phyloP scores from a whole-genome alignment of 2,329 filamentous ascomycete genomes.

The Fonsecaea nubica region DNA sequence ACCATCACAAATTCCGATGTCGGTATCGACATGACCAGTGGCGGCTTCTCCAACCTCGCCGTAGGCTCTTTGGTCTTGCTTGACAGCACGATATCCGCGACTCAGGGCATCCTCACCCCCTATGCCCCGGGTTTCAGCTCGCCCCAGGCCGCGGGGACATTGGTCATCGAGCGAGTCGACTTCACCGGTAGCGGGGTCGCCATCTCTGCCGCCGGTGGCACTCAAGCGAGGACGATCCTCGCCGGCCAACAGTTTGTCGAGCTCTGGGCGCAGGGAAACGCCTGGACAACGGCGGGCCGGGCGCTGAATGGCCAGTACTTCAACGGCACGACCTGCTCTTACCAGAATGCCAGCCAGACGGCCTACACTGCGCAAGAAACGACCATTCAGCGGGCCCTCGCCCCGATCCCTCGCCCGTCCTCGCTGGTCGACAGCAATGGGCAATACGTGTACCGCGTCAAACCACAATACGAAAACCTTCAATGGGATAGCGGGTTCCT shows the following conservation, averaged over 20 bases:
- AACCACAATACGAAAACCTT: constrained; percentile 60
- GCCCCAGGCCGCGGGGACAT: constrained; percentile 54
- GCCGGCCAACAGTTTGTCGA: constrained; percentile 60
- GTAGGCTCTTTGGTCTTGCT: constrained; percentile 64
- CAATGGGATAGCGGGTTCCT: constrained; percentile 48
- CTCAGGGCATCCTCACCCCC: constrained; percentile 59
- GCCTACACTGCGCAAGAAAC: constrained; percentile 42
- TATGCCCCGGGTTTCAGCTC: constrained; percentile 50
- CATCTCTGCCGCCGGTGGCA: constrained; percentile 49
- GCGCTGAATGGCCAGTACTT: constrained; percentile 34
- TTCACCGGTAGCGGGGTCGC: constrained; percentile 58
- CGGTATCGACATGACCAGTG: constrained; percentile 58
- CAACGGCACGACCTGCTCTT: constrained; percentile 39
- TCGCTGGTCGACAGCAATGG: constrained; percentile 57
- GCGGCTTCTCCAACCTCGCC: constrained; percentile 49
- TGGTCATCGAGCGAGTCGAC: constrained; percentile 63
- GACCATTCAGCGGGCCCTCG: constrained; percentile 63
- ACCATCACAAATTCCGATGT: constrained; percentile 60
- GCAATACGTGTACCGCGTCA: constrained; percentile 59
- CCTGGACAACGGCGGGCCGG: constrained; percentile 56
- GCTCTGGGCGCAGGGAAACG: constrained; percentile 75
- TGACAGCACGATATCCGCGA: constrained; percentile 62
- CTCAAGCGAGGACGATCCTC: constrained; percentile 46
- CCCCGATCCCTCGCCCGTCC: constrained; percentile 52
- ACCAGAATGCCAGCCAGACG: constrained; percentile 33